A percentile compares a stretch with the other conserved stretches of the same genome.
phyloP scores from a whole-genome alignment of 2,329 filamentous ascomycete species.

The Alternaria dauci region DNA sequence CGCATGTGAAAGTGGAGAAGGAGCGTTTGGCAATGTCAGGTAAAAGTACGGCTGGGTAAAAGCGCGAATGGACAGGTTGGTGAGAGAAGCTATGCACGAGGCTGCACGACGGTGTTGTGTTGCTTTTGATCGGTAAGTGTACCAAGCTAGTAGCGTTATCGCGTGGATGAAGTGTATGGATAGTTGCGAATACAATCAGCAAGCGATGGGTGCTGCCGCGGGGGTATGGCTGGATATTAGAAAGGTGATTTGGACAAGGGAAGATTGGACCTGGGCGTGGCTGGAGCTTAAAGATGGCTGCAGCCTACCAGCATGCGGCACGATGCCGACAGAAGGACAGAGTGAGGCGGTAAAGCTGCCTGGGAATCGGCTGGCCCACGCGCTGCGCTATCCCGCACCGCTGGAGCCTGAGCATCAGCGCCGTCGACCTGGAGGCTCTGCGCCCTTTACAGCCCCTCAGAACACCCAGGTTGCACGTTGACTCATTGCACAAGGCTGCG shows the following conservation, averaged over 20 bases:
- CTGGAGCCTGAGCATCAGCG: conserved; percentile 10
- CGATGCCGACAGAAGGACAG: conserved; percentile 18
- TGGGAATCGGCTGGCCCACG: conserved; percentile 26
- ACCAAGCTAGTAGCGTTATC: conserved; percentile 10
- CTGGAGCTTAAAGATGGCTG: conserved; percentile 31
- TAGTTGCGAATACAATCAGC: background rate
- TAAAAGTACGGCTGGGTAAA: conserved; percentile 9
- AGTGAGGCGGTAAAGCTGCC: conserved; percentile 39
- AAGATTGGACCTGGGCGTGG: conserved; percentile 29
- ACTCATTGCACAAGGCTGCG: conserved; percentile 25
- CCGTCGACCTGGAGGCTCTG: conserved; percentile 16
- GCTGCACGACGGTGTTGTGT: conserved; percentile 16
- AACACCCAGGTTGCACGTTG: background rate
- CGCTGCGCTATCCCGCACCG: conserved; percentile 24
- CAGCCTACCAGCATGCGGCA: conserved; percentile 33
- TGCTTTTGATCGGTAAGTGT: conserved; percentile 20
- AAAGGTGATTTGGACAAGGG: conserved; percentile 5
- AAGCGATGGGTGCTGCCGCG: background rate
- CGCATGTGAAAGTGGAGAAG: conserved; percentile 20
- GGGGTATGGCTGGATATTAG: background rate
- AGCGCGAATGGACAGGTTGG: conserved; percentile 5
- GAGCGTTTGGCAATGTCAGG: conserved; percentile 5
- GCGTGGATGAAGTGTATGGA: background rate
- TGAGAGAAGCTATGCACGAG: conserved; percentile 19
- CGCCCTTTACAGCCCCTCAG: conserved; percentile 19